Conservation (phyloP, 2,329 filamentous ascomycete genomes). For the Colletotrichum cereale region DNA sequence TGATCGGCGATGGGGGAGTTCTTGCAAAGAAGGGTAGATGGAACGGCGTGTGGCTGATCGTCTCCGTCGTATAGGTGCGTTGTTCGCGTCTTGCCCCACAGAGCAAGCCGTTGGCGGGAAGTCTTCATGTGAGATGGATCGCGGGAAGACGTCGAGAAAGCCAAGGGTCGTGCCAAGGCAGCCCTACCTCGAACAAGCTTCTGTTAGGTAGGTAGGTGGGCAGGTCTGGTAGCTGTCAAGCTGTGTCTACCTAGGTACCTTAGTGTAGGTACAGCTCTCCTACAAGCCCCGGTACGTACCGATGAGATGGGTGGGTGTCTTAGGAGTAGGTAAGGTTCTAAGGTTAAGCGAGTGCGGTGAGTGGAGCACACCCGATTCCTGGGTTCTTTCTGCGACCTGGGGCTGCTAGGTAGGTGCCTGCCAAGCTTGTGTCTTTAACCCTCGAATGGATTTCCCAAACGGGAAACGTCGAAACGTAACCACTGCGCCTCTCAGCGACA, state of each 20-base stretch:
- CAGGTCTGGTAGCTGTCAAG: too few species aligned
- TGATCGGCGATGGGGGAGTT: neutral
- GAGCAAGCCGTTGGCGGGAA: neutral
- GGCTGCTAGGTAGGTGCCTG: too few species aligned
- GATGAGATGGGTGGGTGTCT: too few species aligned
- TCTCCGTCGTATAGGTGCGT: conserved; percentile 10
- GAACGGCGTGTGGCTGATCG: neutral
- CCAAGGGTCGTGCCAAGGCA: conserved; percentile 1
- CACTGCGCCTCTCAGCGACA: conserved; percentile 8
- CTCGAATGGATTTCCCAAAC: conserved; percentile 45
- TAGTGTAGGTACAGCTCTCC: too few species aligned
- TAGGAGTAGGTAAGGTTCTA: too few species aligned
- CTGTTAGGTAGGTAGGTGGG: too few species aligned
- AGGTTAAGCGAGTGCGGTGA: conserved; percentile 23
- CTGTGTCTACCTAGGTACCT: too few species aligned
- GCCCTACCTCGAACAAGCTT: neutral
- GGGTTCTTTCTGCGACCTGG: conserved; percentile 2
- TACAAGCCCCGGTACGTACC: too few species aligned
- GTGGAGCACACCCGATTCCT: neutral
- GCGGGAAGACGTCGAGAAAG: neutral
- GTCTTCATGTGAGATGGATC: neutral
- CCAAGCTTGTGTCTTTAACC: neutral
- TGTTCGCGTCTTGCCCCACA: neutral
- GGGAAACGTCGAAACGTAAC: conserved; percentile 25
- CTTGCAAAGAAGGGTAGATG: neutral